These are phyloP conservation scores for Boletus patriciae DNA, from an alignment of 768 basidiomycete genomes.

Conservation along the genomic window DNA sequence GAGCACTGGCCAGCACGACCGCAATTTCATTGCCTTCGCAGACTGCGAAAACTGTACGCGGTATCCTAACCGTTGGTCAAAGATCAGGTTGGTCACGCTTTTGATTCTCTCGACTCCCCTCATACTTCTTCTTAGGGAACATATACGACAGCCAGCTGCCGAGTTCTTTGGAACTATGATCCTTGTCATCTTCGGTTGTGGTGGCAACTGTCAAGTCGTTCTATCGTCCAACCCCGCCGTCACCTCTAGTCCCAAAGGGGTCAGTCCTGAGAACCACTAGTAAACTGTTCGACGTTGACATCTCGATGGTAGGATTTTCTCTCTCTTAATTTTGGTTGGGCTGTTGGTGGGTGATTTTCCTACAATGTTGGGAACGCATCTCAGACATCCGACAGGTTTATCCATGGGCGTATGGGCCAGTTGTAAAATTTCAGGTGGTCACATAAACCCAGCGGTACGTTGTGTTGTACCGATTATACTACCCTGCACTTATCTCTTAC, in stretches of 20 bases:
- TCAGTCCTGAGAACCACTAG: slow-evolving; percentile 33
- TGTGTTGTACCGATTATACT: not conserved
- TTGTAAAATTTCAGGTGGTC: slow-evolving; percentile 68
- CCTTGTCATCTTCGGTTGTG: slow-evolving; percentile 58
- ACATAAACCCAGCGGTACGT: slow-evolving; percentile 70
- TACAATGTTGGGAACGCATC: not conserved
- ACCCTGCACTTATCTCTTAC: not conserved
- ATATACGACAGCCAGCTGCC: slow-evolving; percentile 57
- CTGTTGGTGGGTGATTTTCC: slow-evolving; percentile 25
- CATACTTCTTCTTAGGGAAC: slow-evolving; percentile 33
- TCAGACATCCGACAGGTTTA: slow-evolving; percentile 37
- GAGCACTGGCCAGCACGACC: slow-evolving; percentile 9
- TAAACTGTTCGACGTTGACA: not conserved
- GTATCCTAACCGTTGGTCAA: slow-evolving; percentile 56
- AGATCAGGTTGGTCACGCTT: slow-evolving; percentile 43
- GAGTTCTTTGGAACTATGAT: slow-evolving; percentile 63
- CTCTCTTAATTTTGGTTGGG: slow-evolving; percentile 34
- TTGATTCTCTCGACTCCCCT: not conserved
- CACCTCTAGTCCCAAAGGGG: slow-evolving; percentile 52
- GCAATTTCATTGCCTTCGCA: slow-evolving; percentile 17
- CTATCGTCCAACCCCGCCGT: slow-evolving; percentile 49
- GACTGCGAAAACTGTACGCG: slow-evolving; percentile 37
- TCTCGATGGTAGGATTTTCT: slow-evolving; percentile 18
- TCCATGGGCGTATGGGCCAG: slow-evolving; percentile 70
- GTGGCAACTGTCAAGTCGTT: slow-evolving; percentile 56